Evolutionary conservation across 352 stramenopile species (phyloP).

Genomic region (Globisporangium nagaii): DNA sequence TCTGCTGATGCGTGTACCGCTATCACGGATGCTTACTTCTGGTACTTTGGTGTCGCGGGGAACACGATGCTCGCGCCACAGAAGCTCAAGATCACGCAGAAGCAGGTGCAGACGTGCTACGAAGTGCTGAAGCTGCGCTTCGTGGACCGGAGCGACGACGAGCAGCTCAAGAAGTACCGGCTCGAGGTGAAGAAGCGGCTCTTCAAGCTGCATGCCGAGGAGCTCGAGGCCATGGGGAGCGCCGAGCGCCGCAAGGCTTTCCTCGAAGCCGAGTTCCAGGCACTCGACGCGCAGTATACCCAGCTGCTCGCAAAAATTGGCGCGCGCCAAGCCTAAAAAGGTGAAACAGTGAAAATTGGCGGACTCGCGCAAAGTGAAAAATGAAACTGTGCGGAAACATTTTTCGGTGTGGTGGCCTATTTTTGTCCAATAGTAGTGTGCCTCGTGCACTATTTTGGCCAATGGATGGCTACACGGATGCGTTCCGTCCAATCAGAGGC

Average conservation of each 20-base stretch:
- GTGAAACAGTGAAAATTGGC: not conserved
- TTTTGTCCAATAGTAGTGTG: conserved; percentile 1
- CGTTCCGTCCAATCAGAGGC: not conserved
- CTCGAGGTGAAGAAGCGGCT: conserved; percentile 83
- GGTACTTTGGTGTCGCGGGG: not conserved
- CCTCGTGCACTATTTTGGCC: conserved; percentile 1
- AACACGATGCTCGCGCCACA: no score
- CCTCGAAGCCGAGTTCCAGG: conserved; percentile 57
- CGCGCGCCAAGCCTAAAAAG: not conserved
- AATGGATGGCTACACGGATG: not conserved
- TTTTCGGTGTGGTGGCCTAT: no score
- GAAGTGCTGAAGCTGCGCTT: conserved; percentile 65
- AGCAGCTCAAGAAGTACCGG: conserved; percentile 55
- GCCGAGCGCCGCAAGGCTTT: conserved; percentile 72
- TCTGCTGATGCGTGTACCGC: no score
- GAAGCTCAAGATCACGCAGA: conserved; percentile 72
- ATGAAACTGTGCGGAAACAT: no score
- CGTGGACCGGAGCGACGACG: conserved; percentile 42
- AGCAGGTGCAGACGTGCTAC: conserved; percentile 78
- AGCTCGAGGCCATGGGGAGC: conserved; percentile 68
- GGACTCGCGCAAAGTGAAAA: not conserved
- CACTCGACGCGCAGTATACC: conserved; percentile 46
- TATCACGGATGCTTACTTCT: not conserved
- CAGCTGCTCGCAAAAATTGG: conserved; percentile 28
- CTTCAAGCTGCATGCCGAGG: conserved; percentile 56